Base-by-base conservation (phyloP, 192 early-diverging fungal species). In the Coemansia guatemalensis region DNA sequence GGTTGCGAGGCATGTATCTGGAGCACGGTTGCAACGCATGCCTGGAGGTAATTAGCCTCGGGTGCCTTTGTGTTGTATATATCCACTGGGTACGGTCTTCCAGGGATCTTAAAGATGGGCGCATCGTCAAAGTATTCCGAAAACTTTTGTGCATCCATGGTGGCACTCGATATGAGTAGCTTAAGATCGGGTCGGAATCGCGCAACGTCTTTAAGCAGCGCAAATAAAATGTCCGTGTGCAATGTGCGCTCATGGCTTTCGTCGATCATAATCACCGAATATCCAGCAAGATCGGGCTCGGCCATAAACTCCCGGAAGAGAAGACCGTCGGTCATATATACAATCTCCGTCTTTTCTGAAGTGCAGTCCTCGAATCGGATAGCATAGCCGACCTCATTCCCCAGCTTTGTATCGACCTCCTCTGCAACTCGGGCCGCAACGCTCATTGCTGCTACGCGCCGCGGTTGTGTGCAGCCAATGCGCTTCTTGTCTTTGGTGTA, bases 281-380 rank as follows among this genome's bases (percentile, higher is more conserved):
- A 99, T 18, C 85, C 85, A 20, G 84, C 88, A 53, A 99, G 81
- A 68, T 97, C 93, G 0, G 97, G 95, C 68, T 97, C 95, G 5
- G 93, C 94, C 85, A 99, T 86, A 63, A 97, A 99, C 75, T 99
- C 97, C 51, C 97, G 86, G 21, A 99, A 86, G 22, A 99, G 81
- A 92, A 97, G 93, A 55, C 97, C 97, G 73, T 98, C 97, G 0
- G 97, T 99, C 97, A 99, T 98, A 64, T 98, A 98, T 70, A 98
- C 97, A 54, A 99, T 82, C 20, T 90, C 74, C 0, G 97, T 99
- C 75, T 94, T 94, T 25, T 98, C 95, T 2, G 88, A 87, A 5
- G 97, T 98, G 69, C 93, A 95, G 77, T 99, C 97, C 72, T 99
- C 97, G 67, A 99, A 99, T 20, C 97, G 88, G 62, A 99, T 98